Conservation (phyloP, 345 rosid genomes). For the Arabidopsis suecica region DNA sequence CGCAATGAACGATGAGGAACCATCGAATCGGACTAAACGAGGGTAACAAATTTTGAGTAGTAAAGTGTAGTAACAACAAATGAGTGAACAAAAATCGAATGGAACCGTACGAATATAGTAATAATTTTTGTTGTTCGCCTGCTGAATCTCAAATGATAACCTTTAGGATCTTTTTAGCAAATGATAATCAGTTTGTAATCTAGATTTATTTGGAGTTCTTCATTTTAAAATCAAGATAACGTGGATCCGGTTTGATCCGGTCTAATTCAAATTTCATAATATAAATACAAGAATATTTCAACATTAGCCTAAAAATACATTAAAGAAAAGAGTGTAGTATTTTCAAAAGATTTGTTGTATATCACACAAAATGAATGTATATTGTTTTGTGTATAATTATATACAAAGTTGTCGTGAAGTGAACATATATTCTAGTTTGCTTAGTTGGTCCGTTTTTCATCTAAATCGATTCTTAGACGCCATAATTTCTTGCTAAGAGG, state of each 20-base stretch:
- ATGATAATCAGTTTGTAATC: not conserved
- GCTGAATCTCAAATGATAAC: not conserved
- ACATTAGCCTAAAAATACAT: not conserved
- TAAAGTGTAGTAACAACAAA: not conserved
- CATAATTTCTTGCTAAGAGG: constrained; percentile 30
- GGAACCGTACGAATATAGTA: too few species aligned
- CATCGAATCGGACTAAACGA: not conserved
- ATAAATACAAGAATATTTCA: not conserved
- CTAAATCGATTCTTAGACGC: constrained; percentile 45
- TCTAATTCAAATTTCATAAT: not conserved
- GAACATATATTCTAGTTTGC: constrained; percentile 31
- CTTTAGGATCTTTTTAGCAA: not conserved
- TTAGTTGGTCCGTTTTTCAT: constrained; percentile 46
- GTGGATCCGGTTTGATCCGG: not conserved
- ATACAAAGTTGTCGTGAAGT: constrained; percentile 35
- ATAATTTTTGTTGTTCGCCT: not conserved
- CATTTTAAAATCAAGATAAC: not conserved
- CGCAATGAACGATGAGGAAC: not conserved
- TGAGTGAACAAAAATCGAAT: not conserved
- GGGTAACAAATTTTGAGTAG: not conserved
- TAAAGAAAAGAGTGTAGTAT: not conserved
- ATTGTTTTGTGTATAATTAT: not conserved
- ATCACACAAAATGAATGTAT: not conserved
- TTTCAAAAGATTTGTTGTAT: not conserved
- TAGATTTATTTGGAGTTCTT: not conserved